Evolutionary conservation across 257 asterid species (phyloP).

Genomic region (Fraxinus cuspidata): DNA sequence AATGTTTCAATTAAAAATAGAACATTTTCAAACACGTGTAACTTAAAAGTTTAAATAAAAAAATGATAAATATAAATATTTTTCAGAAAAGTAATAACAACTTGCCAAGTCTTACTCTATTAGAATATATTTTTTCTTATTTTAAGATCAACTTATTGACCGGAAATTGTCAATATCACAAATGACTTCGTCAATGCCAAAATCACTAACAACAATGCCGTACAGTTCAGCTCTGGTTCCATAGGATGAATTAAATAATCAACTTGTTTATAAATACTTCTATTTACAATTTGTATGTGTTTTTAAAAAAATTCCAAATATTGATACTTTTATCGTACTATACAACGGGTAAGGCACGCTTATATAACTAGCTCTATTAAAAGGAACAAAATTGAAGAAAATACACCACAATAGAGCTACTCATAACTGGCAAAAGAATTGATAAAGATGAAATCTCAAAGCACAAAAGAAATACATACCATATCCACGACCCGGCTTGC

Average conservation of each 20-base stretch:
- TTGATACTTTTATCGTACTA: neutral
- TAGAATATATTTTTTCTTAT: no score
- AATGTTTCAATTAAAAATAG: no score
- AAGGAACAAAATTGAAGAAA: conserved; percentile 4
- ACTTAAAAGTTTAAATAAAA: no score
- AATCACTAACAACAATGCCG: no score
- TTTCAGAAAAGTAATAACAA: neutral
- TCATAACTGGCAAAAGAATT: neutral
- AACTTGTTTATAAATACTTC: no score
- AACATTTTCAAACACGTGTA: no score
- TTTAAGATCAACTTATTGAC: no score
- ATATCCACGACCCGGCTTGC: conserved; percentile 98
- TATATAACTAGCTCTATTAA: neutral
- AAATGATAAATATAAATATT: neutral
- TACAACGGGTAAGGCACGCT: neutral
- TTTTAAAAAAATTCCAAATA: neutral
- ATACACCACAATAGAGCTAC: conserved; percentile 8
- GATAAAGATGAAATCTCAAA: conserved; percentile 9
- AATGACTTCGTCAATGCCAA: no score
- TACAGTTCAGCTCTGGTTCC: no score
- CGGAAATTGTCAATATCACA: no score
- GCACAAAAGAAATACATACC: conserved; percentile 48
- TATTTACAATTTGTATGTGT: neutral
- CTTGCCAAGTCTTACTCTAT: no score
- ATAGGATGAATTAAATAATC: no score